A percentile compares a stretch with the other conserved stretches of the same genome.
Evolutionary conservation across 768 basidiomycete species (phyloP).

Genomic region (Tephrocybe sp.): DNA sequence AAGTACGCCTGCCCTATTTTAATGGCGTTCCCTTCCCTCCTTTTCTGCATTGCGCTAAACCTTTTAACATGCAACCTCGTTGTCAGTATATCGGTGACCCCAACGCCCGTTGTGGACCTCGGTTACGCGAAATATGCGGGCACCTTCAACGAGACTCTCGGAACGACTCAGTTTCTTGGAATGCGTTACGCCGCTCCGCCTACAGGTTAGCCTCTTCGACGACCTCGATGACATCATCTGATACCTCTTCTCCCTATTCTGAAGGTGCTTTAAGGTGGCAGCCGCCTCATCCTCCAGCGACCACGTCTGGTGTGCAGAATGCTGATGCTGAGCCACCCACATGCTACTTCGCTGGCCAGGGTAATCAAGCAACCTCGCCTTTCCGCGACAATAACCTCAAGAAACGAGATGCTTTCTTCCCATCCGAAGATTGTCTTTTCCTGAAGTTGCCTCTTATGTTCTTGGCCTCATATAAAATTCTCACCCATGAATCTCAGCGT

Average conservation of each 20-base stretch:
- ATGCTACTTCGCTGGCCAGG: conserved; percentile 32
- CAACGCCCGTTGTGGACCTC: conserved; percentile 34
- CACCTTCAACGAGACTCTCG: conserved; percentile 28
- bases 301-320: conserved; percentile 25
- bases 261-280: conserved; percentile 35
- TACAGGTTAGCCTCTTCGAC: conserved; percentile 26
- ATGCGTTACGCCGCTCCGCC: conserved; percentile 55
- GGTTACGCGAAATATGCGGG: conserved; percentile 48
- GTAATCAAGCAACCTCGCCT: conserved; percentile 30
- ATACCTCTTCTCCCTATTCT: background rate
- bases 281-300: conserved; percentile 31
- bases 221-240: background rate
- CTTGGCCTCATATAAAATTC: background rate
- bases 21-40: too few relatives aligned
- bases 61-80: too few relatives aligned
- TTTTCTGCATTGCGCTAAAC: too few relatives aligned
- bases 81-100: too few relatives aligned
- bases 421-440: conserved; percentile 41
- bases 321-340: conserved; percentile 32
- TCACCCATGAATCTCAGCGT: conserved; percentile 24
- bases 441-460: conserved; percentile 27
- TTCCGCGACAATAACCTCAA: conserved; percentile 20
- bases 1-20: too few relatives aligned
- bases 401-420: conserved; percentile 10
- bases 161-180: conserved; percentile 40